phyloP scores from a whole-genome alignment of 371 early-diverging fungal genomes.

The Vairimorpha ceranae region DNA sequence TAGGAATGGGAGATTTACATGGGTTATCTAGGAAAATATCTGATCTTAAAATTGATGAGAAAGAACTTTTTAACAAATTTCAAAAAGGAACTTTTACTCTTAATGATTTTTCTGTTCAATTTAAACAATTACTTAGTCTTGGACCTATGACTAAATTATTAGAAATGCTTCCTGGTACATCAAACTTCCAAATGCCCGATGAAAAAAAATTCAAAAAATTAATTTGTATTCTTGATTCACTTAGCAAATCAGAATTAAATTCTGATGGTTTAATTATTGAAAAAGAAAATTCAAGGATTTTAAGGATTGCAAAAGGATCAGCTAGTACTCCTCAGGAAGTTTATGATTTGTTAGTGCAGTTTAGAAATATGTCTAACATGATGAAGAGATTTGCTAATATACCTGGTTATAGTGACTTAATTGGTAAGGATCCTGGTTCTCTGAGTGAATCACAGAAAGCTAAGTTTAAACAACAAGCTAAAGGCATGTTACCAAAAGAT shows the following conservation, averaged over 20 bases:
- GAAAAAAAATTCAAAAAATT: constrained; percentile 69
- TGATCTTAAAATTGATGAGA: constrained; percentile 77
- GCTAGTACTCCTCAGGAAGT: constrained; percentile 78
- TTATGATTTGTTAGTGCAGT: constrained; percentile 73
- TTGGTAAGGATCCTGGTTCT: constrained; percentile 20
- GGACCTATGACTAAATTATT: constrained; percentile 85
- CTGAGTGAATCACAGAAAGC: constrained; percentile 35
- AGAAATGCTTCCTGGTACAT: constrained; percentile 92
- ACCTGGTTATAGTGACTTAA: constrained; percentile 47
- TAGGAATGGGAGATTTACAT: constrained; percentile 86
- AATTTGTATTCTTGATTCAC: constrained; percentile 89
- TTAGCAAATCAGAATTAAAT: constrained; percentile 84
- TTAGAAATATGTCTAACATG: constrained; percentile 74
- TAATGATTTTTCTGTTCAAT: constrained; percentile 89
- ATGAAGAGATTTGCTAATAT: constrained; percentile 79
- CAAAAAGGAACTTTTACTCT: constrained; percentile 75
- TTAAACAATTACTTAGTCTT: constrained; percentile 81
- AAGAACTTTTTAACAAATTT: constrained; percentile 80
- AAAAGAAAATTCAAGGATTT: constrained; percentile 70
- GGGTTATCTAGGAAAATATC: constrained; percentile 84
- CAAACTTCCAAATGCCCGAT: constrained; percentile 70
- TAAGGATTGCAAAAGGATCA: constrained; percentile 79
- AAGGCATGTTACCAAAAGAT: constrained; percentile 37
- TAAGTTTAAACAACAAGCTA: constrained; percentile 41
- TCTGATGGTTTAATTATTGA: constrained; percentile 78